Conservation (phyloP, 2,329 filamentous ascomycete species). For the Rosellinia necatrix region DNA sequence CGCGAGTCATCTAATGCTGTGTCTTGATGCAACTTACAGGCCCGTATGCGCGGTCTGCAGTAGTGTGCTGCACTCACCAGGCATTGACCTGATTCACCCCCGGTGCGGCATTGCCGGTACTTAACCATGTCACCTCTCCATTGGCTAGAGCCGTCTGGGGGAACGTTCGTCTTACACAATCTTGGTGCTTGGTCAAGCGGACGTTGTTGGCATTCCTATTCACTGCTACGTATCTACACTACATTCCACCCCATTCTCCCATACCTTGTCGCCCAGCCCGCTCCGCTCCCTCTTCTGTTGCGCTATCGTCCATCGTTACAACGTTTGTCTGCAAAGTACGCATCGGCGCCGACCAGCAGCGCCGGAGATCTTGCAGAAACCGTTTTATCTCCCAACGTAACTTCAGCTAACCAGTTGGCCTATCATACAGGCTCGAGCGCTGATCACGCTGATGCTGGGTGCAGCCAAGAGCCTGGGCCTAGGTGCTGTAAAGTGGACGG, state of each 20-base stretch:
- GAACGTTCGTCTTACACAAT: conserved; percentile 6
- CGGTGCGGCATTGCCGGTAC: conserved; percentile 1
- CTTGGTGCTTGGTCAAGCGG: no score
- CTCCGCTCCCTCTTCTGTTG: background rate
- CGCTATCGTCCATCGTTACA: no score
- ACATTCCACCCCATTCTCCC: background rate
- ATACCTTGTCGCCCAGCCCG: conserved; percentile 21
- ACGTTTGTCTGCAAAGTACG: background rate
- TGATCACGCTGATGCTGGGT: background rate
- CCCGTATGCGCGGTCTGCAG: conserved; percentile 19
- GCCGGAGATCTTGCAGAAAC: conserved; percentile 8
- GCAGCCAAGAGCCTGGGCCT: background rate
- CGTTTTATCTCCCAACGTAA: conserved; percentile 8
- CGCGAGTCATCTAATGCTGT: background rate
- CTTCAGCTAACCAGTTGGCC: conserved; percentile 5
- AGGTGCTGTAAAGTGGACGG: background rate
- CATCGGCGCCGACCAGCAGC: background rate
- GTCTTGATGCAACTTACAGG: conserved; percentile 6
- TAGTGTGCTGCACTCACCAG: conserved; percentile 18
- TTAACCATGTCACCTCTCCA: conserved; percentile 5
- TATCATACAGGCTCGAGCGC: background rate
- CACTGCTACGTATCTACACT: background rate
- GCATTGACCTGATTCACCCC: conserved; percentile 12
- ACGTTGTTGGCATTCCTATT: conserved; percentile 17
- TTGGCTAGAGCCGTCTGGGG: conserved; percentile 11